These are phyloP conservation scores for Aquilaria sinensis DNA, from an alignment of 345 rosid species.

Conservation along the genomic window DNA sequence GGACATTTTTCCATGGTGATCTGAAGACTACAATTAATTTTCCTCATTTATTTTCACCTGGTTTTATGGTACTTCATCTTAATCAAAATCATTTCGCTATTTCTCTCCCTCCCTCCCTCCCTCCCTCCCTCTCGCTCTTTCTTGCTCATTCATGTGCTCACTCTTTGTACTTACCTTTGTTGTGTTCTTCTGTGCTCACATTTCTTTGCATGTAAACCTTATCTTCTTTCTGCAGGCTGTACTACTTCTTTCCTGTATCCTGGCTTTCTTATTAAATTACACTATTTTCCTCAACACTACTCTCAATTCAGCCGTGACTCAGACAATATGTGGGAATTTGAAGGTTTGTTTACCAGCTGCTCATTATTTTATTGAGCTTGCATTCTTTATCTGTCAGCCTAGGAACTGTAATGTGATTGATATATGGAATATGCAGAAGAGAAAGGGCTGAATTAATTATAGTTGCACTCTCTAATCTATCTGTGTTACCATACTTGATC, in stretches of 20 bases:
- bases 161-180: neutral
- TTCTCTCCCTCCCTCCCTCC: neutral
- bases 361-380: neutral
- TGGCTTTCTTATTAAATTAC: conserved; percentile 97
- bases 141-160: neutral
- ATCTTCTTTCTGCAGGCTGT: conserved; percentile 47
- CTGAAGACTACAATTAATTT: conserved; percentile 55
- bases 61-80: conserved; percentile 62
- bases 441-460: too few species aligned
- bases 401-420: neutral
- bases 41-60: conserved; percentile 61
- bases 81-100: neutral
- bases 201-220: neutral
- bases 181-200: neutral
- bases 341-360: conserved; percentile 46
- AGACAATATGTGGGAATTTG: conserved; percentile 94
- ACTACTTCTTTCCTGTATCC: conserved; percentile 62
- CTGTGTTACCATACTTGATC: too few species aligned
- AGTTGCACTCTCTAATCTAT: too few species aligned
- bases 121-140: neutral
- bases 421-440: too few species aligned
- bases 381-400: conserved; percentile 1
- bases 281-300: conserved; percentile 92
- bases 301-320: conserved; percentile 94
- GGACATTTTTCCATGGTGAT: conserved; percentile 83